Base-by-base conservation (phyloP, 1,284 basidiomycete species). In the Thecaphora thlaspeos region DNA sequence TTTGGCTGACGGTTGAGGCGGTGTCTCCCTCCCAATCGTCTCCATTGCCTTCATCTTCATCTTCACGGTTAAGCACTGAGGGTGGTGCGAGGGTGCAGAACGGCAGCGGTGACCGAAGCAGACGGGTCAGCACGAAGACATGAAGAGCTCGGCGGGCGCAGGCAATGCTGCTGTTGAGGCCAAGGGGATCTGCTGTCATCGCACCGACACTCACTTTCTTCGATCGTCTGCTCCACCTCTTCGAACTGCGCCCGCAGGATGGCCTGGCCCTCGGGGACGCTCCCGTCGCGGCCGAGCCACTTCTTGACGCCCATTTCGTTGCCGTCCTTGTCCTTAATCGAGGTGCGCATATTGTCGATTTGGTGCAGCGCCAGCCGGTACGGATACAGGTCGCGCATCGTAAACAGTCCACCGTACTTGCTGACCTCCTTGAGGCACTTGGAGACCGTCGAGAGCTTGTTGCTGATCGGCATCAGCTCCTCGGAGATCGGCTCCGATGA, bases 401-500 rank as follows among this genome's bases (percentile, higher is more conserved):
- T 90, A 79, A 94, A 96, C 0, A 92, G 89, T 15, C 94, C 94
- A 15, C 94, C 94, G 73, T 94, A 94, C 79, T 97, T 97, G 60
- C 89, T 83, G 1, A 99, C 93, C 80, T 99, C 95, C 75, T 94
- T 96, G 55, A 98, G 82, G 72, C 93, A 96, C 78, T 94, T 96
- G 21, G 59, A 55, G 23, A 76, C 60, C 30, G 65, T 72, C 10
- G 68, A 69, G 1, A 87, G 67, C 79, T 94, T 94, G 54, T 80
- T 79, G 41, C 77, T 77, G 46, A 96, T 86, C 7, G 93, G 93
- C 88, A 95, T 95, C 28, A 97, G 81, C 78, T 97, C 93, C 78
- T 96, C 93, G 0, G 91, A 95, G n/a, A 99, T 92, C 0, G 95
- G 95, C 80, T 97, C 94, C 51, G 90, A 92, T n/a, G 92, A 93